These are phyloP conservation scores for Trypanosoma boissoni DNA, from an alignment of 208 protist species.

Conservation along the genomic window DNA sequence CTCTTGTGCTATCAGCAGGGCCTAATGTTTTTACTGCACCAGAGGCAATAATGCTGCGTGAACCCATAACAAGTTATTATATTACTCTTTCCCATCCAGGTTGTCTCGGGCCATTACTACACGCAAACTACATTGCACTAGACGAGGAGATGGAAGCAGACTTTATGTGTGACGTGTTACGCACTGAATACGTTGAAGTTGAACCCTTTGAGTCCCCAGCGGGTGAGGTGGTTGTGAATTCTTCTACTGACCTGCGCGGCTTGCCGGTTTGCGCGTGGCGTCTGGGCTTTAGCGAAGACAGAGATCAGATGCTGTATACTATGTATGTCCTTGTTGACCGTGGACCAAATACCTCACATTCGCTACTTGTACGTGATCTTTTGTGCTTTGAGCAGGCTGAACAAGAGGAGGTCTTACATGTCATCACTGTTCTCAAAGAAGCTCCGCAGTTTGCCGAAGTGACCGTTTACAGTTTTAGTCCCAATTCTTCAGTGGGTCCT, in stretches of 20 bases:
- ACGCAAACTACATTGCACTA: slow-evolving; percentile 54
- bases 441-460: slow-evolving; percentile 50
- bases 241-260: slow-evolving; percentile 31
- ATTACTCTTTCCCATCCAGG: slow-evolving; percentile 46
- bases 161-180: slow-evolving; percentile 72
- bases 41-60: slow-evolving; percentile 27
- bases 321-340: slow-evolving; percentile 52
- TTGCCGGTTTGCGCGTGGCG: slow-evolving; percentile 71
- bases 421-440: slow-evolving; percentile 42
- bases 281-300: slow-evolving; percentile 55
- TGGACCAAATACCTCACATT: slow-evolving; percentile 19
- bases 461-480: slow-evolving; percentile 35
- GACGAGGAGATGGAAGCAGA: slow-evolving; percentile 62
- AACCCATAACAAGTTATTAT: slow-evolving; percentile 51
- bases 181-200: slow-evolving; percentile 66
- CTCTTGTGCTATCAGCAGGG: slow-evolving; percentile 41
- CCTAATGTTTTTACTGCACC: slow-evolving; percentile 65
- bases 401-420: slow-evolving; percentile 68
- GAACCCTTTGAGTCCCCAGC: slow-evolving; percentile 47
- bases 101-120: slow-evolving; percentile 57
- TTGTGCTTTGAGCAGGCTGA: slow-evolving; percentile 29
- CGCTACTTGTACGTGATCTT: slow-evolving; percentile 48
- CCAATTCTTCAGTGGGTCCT: slow-evolving; percentile 1
- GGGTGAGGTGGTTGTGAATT: slow-evolving; percentile 45
- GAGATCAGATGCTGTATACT: slow-evolving; percentile 58